phyloP scores from a whole-genome alignment of 345 rosid species.

The Limnanthes douglasii region DNA sequence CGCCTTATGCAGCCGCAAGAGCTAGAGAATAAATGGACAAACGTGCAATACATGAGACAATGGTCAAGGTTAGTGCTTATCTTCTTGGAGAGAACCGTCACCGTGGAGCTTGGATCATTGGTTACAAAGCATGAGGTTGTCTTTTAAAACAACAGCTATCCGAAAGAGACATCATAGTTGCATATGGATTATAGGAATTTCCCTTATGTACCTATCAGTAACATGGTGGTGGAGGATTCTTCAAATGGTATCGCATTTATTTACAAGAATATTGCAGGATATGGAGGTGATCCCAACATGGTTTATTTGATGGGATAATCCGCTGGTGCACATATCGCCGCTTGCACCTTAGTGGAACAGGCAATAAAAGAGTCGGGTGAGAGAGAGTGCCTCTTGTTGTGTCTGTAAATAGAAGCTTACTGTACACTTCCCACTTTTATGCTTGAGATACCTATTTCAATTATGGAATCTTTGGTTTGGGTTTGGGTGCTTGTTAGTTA shows the following conservation, averaged over 20 bases:
- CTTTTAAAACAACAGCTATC: conserved; percentile 88
- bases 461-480: no score
- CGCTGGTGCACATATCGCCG: conserved; percentile 96
- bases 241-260: conserved; percentile 83
- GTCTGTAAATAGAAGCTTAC: conserved; percentile 72
- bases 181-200: conserved; percentile 98
- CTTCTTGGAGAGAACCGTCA: no score
- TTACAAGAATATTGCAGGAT: conserved; percentile 62
- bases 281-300: conserved; percentile 94
- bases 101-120: no score
- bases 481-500: neutral
- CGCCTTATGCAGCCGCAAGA: conserved; percentile 96
- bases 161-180: conserved; percentile 85
- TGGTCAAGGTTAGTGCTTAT: conserved; percentile 96
- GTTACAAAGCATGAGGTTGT: conserved; percentile 97
- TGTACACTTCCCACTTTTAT: conserved; percentile 19
- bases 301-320: conserved; percentile 95
- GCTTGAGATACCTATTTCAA: no score
- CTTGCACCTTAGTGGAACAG: conserved; percentile 83
- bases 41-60: conserved; percentile 91
- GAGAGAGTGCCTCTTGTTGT: conserved; percentile 70
- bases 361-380: conserved; percentile 76
- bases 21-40: conserved; percentile 90
- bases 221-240: conserved; percentile 88
- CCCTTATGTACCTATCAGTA: conserved; percentile 87